Conservation (phyloP, 1,139 yeast species). For the Suhomyces chickasaworum region DNA sequence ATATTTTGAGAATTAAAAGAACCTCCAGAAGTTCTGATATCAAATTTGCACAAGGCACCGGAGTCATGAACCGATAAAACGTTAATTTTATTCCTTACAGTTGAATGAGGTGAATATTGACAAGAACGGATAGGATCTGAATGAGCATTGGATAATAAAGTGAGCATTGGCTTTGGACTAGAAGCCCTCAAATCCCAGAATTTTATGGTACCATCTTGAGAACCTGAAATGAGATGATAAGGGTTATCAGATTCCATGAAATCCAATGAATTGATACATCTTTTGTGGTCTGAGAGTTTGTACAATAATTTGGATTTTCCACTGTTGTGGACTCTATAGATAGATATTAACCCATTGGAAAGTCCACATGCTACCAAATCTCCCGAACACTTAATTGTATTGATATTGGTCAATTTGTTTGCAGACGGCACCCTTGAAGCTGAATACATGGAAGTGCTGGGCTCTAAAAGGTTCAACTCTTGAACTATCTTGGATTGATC, state of each 20-base stretch:
- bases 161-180: conserved; percentile 44
- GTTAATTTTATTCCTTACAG: conserved; percentile 35
- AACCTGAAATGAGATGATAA: conserved; percentile 71
- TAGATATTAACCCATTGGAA: conserved; percentile 39
- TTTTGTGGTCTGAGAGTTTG: conserved; percentile 66
- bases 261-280: conserved; percentile 81
- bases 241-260: conserved; percentile 56
- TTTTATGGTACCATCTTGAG: conserved; percentile 87
- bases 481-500: conserved; percentile 41
- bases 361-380: conserved; percentile 47
- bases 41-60: conserved; percentile 86
- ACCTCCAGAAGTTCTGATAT: conserved; percentile 50
- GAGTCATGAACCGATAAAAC: conserved; percentile 76
- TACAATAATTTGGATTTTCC: conserved; percentile 45
- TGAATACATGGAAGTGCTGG: conserved; percentile 46
- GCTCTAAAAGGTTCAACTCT: conserved; percentile 50
- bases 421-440: conserved; percentile 35
- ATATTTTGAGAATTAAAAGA: conserved; percentile 23
- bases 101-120: conserved; percentile 57
- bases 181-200: conserved; percentile 82
- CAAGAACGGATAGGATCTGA: conserved; percentile 67
- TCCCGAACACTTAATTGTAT: conserved; percentile 39
- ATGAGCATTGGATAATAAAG: conserved; percentile 49
- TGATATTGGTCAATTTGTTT: conserved; percentile 43
- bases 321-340: conserved; percentile 36